Conservation (phyloP, 2,329 filamentous ascomycete species). For the Calonectria henricotiae region DNA sequence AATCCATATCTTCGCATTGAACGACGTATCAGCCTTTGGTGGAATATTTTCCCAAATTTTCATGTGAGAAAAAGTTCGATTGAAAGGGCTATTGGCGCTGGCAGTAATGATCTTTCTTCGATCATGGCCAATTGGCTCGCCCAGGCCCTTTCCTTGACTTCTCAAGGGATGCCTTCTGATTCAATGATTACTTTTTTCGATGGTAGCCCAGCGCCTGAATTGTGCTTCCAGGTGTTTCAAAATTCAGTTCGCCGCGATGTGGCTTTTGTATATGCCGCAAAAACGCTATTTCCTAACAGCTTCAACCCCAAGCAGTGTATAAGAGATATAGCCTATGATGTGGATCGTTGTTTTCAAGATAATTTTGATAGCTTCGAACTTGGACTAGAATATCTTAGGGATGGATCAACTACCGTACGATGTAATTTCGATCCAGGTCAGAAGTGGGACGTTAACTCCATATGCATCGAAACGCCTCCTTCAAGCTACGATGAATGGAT, state of each 20-base stretch:
- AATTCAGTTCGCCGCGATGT: neutral
- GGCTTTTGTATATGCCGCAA: neutral
- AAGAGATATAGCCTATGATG: neutral
- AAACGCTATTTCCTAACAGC: no score
- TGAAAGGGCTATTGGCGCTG: no score
- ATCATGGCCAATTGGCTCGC: neutral
- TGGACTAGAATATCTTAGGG: neutral
- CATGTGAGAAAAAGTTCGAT: no score
- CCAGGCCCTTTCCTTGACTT: neutral
- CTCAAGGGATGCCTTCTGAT: neutral
- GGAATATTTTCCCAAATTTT: constrained; percentile 3
- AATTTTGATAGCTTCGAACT: neutral
- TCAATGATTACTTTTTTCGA: neutral
- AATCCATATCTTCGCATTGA: constrained; percentile 35
- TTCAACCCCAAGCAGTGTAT: neutral
- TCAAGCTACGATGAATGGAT: neutral
- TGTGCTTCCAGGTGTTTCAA: neutral
- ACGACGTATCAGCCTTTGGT: constrained; percentile 31
- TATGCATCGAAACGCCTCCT: neutral
- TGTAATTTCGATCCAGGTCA: neutral
- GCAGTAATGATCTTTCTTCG: no score
- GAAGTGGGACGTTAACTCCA: neutral
- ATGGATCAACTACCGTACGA: neutral
- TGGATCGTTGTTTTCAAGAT: neutral
- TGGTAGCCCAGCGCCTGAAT: neutral